Percentiles rank a stretch among this genome's conserved stretches.
These are phyloP conservation scores for Artemisia princeps DNA, from an alignment of 140 eudicot genomes.

Conservation along the genomic window DNA sequence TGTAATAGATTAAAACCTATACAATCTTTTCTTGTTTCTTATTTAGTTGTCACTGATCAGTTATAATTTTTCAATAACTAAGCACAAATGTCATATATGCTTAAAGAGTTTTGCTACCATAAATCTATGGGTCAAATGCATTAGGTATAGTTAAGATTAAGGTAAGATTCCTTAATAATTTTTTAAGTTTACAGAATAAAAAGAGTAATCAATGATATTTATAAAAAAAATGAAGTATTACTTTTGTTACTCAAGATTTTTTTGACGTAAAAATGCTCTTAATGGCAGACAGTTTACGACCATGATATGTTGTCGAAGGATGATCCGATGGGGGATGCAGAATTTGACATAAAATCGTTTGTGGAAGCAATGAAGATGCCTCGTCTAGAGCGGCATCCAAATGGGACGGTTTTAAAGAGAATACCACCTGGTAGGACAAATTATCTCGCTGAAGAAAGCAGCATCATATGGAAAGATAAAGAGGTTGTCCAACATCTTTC, in stretches of 20 bases:
- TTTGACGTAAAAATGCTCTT: background rate
- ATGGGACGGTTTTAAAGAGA: constrained; percentile 43
- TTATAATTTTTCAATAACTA: too few species aligned
- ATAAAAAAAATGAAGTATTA: too few species aligned
- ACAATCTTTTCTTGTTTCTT: too few species aligned
- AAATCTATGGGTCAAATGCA: too few species aligned
- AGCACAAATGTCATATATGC: too few species aligned
- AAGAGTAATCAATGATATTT: too few species aligned
- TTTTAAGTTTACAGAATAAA: too few species aligned
- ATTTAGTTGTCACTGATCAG: too few species aligned
- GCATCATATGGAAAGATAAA: constrained; percentile 39
- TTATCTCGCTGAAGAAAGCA: constrained; percentile 49
- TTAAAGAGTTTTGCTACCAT: too few species aligned
- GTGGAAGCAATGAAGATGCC: constrained; percentile 45
- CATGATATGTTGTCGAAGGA: constrained; percentile 52
- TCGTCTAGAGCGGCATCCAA: constrained; percentile 41
- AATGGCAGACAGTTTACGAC: constrained; percentile 50
- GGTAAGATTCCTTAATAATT: too few species aligned
- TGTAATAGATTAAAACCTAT: too few species aligned
- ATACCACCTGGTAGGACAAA: constrained; percentile 43
- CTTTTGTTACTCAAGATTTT: background rate
- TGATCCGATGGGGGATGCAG: constrained; percentile 74
- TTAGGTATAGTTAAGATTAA: too few species aligned
- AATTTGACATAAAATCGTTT: constrained; percentile 43
- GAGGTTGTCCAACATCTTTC: constrained; percentile 44